Percentiles rank a stretch among this genome's conserved stretches.
Conservation (phyloP, 2,329 filamentous ascomycete genomes). For the Aspergillus sp. region DNA sequence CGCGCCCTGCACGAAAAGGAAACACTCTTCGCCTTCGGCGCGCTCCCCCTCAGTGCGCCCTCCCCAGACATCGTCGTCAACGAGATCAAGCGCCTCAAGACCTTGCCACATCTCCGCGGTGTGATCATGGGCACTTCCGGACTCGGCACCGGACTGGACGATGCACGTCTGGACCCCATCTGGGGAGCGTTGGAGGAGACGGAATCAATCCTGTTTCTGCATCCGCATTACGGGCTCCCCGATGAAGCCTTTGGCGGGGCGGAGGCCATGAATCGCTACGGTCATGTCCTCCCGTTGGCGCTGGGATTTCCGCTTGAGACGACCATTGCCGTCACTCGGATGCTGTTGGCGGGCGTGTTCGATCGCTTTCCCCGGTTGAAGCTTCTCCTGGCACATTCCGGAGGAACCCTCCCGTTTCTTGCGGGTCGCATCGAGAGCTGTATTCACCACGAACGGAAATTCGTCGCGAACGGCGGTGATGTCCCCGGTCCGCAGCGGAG, state of each 20-base stretch:
- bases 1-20: slow-evolving; percentile 50
- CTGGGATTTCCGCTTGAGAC: slow-evolving; percentile 91
- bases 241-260: slow-evolving; percentile 78
- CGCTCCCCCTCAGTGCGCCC: slow-evolving; percentile 72
- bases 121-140: slow-evolving; percentile 85
- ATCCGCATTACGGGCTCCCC: slow-evolving; percentile 89
- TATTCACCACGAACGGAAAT: slow-evolving; percentile 74
- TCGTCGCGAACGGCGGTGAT: slow-evolving; percentile 62
- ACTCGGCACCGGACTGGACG: slow-evolving; percentile 76
- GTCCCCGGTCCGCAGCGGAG: slow-evolving; percentile 57
- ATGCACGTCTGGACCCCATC: slow-evolving; percentile 68
- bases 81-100: slow-evolving; percentile 62
- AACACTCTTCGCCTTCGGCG: slow-evolving; percentile 77
- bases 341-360: slow-evolving; percentile 84
- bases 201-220: slow-evolving; percentile 71
- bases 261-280: slow-evolving; percentile 66
- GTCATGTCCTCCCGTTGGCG: slow-evolving; percentile 81
- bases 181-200: slow-evolving; percentile 66
- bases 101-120: slow-evolving; percentile 70
- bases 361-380: slow-evolving; percentile 67
- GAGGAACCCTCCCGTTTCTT: slow-evolving; percentile 83
- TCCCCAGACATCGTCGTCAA: slow-evolving; percentile 56
- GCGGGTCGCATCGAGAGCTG: slow-evolving; percentile 87
- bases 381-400: slow-evolving; percentile 82
- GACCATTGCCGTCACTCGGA: slow-evolving; percentile 81